Base-by-base conservation (phyloP, 768 basidiomycete species). In the Ephemerocybe angulata region DNA sequence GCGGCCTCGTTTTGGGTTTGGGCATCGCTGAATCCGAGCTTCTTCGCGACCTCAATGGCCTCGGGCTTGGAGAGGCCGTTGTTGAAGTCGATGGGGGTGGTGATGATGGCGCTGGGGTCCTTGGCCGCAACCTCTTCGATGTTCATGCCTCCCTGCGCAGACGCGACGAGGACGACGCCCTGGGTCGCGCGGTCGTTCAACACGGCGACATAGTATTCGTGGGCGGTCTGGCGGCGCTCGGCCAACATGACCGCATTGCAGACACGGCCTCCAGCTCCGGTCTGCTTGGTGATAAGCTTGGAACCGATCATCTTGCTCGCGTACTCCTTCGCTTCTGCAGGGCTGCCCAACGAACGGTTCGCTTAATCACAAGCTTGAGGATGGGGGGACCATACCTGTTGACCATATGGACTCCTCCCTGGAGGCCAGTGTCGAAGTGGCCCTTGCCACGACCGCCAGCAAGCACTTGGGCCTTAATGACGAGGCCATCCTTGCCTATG, bases 161-260 rank as follows among this genome's bases (percentile, higher is more conserved):
- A 98, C 19, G 87, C 87, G 52, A 99, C 96, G 44, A 99, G 82
- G 28, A 98, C 97, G 41, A 93, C 90, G 13, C 90, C 88, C 57
- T 93, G 87, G 5, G 87, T 77, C 13, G 82, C 83, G 61, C 97
- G 91, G 78, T 99, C 97, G 66, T 98, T 98, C 52, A 99, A 83
- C 29, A 98, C 84, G 13, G 97, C 97, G 49, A 95, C 89, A 66
- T 99, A 99, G 79, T 98, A 98, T 70, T 99, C 97, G 69, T 99
- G 97, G 38, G 85, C 82, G 30, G 97, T 92, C 58, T 90, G 84
- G 58, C 93, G 87, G 61, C 92, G 88, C 74, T 98, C 94, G 13
- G 97, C 97, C 46, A 99, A 81, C 97, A 99, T 99, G 67, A 99
- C 89, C 59, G 97, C 90, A 63, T 98, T 99, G 80, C 97, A 98